Evolutionary conservation across 257 asterid species (phyloP), one percentile per base, ranked within the genome.

Genomic region (Solanum sparsipilum): DNA sequence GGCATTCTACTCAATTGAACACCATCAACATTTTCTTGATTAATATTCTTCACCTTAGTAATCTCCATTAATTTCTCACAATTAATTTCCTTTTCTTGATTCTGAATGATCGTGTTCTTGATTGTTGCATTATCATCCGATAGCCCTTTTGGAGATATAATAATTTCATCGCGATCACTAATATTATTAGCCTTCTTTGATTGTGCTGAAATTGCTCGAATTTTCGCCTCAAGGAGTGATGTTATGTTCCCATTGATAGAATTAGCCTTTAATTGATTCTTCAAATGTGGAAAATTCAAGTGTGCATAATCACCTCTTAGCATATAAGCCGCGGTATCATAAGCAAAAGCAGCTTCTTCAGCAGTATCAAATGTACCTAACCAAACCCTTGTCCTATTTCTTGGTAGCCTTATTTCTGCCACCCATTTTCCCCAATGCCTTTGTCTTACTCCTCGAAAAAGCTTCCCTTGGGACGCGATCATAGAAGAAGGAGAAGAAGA

Each of bases 1-100:
- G 98, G 98, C 92, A 95, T 89, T 89, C 94, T 95, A 91, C 96
- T 94, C 29, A 94, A 81, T 89, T 94, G 98, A 89, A 93, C 94
- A 84, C 87, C 91, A 79, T 93, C 96, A 87, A 71, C 27, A 44
- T 79, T 46, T 79, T 74, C 91, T 94, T 63, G 91, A 35, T 72
- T 44, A 35, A 67, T 60, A 39, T 38, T 83, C 89, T 60, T 91
- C 93, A 16, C 87, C 48, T 86, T 91, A 91, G 90, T 90, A 23
- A 41, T 83, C 79, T 88, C 90, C n/a, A 73, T 71, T 70, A 31
- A 29, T 84, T 76, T 89, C 58, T 84, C 90, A 13, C 87, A 60
- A 81, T 29, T 46, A 81, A 46, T 18, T 15, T 18, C 41, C 11
- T 13, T 12, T 29, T 85, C 63, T 85, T 85, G 87, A 34, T 25